Evolutionary conservation across 2,329 filamentous ascomycete genomes (phyloP), one percentile per base, ranked within the genome.

Genomic region (Colletotrichum somersetense): DNA sequence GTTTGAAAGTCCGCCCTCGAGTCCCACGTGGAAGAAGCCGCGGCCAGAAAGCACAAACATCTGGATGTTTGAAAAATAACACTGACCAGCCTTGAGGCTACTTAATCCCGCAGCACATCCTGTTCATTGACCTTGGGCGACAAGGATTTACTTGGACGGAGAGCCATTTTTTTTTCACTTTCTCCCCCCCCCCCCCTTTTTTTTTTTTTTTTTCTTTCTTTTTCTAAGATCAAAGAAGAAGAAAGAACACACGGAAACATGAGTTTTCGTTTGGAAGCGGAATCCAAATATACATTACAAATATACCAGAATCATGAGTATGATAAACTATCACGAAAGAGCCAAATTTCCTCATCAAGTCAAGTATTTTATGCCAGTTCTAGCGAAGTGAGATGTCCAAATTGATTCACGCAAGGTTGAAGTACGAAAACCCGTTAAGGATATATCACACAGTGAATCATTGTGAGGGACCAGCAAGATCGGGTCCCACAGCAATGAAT

Each of bases 31-130:
- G 4, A 46, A 42, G n/a, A 58, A 16, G 8, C 12, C 48, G 11
- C 63, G 33, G 11, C 35, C 46, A n/a, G 52, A 35, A 6, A 68
- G 69, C 26, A 30, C 46, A 3, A 71, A 65, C 1, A 42, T 62
- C 30, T 62, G 58, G 58, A 62, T 62, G 59, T 62, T 62, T 8
- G 59, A 62, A 8, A 16, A 62, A 48, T 35, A 35, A 20, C 7
- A 40, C 30, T 5, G n/a, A 40, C 1, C 20, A 18, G n/a, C 8
- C 18, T 14, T 16, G 44, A 40, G 14, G 1, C 23, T 14, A 35
- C 14, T 0, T 0, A 14, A 38, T 3, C 0, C 2, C 8, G 3
- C 14, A 5, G 2, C 2, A 0, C 16, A 42, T 20, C 18, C 3
- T 26, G 10, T 59, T 26, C n/a, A 20, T 52, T 2, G 1, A 10